These are phyloP conservation scores for Beta corolliflora DNA, from an alignment of 179 eudicot genomes.

Conservation along the genomic window DNA sequence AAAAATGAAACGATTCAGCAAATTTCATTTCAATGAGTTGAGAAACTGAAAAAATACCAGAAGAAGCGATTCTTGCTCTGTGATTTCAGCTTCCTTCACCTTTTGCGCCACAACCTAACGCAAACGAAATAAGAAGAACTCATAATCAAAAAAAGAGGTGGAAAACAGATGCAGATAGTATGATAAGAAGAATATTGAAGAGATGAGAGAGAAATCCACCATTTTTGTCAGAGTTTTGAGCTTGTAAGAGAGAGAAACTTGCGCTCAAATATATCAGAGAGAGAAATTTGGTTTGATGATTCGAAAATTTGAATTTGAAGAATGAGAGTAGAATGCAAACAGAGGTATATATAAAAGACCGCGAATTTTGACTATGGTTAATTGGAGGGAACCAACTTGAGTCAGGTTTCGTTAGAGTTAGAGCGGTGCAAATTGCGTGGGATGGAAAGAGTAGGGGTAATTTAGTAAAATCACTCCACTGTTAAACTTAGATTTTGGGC, in stretches of 20 bases:
- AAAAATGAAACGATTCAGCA: too few species aligned
- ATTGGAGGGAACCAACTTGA: background rate
- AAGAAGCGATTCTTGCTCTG: conserved; percentile 87
- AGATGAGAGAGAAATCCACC: conserved; percentile 21
- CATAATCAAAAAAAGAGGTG: background rate
- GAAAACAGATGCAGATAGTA: background rate
- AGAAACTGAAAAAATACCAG: too few species aligned
- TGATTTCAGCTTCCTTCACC: conserved; percentile 81
- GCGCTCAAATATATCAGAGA: background rate
- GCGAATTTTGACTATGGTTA: conserved; percentile 2
- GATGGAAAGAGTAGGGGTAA: background rate
- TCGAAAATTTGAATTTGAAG: conserved; percentile 10
- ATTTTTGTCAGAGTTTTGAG: conserved; percentile 12
- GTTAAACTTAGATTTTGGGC: too few species aligned
- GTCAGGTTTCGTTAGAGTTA: background rate
- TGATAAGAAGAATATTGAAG: background rate
- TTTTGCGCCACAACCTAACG: conserved; percentile 78
- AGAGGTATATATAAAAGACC: conserved; percentile 2
- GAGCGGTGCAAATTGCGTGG: background rate
- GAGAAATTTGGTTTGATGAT: background rate
- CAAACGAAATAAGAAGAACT: background rate
- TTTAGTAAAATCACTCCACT: too few species aligned
- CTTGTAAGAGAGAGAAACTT: background rate
- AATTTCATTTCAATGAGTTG: too few species aligned
- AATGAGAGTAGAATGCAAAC: background rate